phyloP scores from a whole-genome alignment of 1,139 yeast species.

The Candida tropicalis region DNA sequence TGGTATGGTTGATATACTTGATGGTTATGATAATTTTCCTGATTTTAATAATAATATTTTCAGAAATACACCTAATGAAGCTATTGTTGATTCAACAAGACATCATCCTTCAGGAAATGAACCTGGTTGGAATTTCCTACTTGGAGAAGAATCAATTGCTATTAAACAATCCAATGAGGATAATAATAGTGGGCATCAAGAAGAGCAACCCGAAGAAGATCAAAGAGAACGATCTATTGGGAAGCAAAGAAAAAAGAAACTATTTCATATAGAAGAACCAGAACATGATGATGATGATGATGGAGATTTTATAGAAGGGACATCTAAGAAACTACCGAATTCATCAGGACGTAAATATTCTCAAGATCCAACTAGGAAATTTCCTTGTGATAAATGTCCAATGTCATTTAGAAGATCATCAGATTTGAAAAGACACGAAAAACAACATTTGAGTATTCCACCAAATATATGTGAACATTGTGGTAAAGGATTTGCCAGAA shows the following conservation, averaged over 20 bases:
- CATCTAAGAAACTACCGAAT: neutral
- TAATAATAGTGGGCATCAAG: conserved; percentile 11
- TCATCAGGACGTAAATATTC: neutral
- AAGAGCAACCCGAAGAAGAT: conserved; percentile 7
- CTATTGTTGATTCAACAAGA: neutral
- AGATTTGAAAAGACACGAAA: conserved; percentile 67
- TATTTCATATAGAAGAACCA: conserved; percentile 8
- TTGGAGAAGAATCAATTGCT: conserved; percentile 30
- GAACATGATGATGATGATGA: conserved; percentile 5
- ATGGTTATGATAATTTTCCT: conserved; percentile 46
- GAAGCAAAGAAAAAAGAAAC: conserved; percentile 9
- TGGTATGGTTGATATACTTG: conserved; percentile 49
- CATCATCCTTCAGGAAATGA: conserved; percentile 21
- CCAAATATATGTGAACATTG: conserved; percentile 75
- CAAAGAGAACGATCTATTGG: neutral
- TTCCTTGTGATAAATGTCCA: conserved; percentile 50
- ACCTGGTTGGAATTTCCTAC: conserved; percentile 41
- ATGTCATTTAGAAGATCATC: conserved; percentile 63
- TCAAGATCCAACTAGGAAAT: conserved; percentile 32
- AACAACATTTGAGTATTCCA: conserved; percentile 56
- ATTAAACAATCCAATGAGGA: neutral
- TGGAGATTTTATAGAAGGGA: too few relatives aligned
- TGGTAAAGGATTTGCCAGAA: conserved; percentile 81
- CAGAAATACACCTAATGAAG: too few relatives aligned
- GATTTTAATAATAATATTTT: conserved; percentile 47